These are phyloP conservation scores for Aspergillus alliaceus DNA, from an alignment of 2,329 filamentous ascomycete genomes.

Conservation along the genomic window DNA sequence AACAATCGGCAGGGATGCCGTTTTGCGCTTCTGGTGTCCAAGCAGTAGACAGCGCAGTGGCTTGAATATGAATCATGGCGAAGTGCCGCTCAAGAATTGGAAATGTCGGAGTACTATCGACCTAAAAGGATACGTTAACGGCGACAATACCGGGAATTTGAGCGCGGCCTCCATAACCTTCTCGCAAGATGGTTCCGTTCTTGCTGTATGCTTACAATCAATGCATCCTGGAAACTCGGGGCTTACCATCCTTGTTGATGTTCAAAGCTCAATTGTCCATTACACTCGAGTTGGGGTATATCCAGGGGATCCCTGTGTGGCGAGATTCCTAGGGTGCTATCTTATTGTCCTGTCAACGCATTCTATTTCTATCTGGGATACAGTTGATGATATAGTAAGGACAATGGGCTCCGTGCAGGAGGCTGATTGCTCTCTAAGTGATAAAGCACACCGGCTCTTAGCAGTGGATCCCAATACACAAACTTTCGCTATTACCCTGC, in stretches of 20 bases:
- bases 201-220: constrained; percentile 60
- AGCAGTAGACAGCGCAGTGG: constrained; percentile 69
- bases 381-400: constrained; percentile 73
- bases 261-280: constrained; percentile 65
- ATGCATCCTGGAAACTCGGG: constrained; percentile 53
- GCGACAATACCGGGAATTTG: constrained; percentile 31
- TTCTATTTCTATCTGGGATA: constrained; percentile 73
- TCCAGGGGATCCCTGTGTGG: constrained; percentile 62
- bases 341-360: constrained; percentile 73
- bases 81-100: constrained; percentile 69
- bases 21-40: constrained; percentile 79
- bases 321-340: constrained; percentile 71
- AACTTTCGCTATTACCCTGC: constrained; percentile 66
- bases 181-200: constrained; percentile 78
- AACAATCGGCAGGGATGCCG: constrained; percentile 78
- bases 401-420: constrained; percentile 61
- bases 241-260: constrained; percentile 74
- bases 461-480: constrained; percentile 67
- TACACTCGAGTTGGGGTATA: constrained; percentile 68
- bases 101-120: constrained; percentile 60
- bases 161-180: constrained; percentile 69
- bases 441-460: constrained; percentile 43
- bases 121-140: constrained; percentile 41
- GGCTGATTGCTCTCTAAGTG: constrained; percentile 7
- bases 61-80: constrained; percentile 51